Evolutionary conservation across 768 basidiomycete genomes (phyloP), one percentile per base, ranked within the genome.

Genomic region (Pleurotus tuber-regium): DNA sequence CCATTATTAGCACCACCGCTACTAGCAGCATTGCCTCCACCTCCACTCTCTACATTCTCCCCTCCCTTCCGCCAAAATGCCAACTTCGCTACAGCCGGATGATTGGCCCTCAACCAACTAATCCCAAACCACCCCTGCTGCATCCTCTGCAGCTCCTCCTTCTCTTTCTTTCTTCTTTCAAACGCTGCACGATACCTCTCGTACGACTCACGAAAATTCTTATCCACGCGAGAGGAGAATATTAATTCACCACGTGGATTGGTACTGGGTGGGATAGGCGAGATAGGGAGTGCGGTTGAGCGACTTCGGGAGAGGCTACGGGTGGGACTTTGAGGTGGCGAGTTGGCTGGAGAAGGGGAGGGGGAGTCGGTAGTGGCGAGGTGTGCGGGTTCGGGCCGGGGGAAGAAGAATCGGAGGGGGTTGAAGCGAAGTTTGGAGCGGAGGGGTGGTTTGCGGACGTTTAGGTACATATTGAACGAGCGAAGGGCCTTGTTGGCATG

Each of bases 161-260:
- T 77, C 60, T 87, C 87, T 55, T 84, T 84, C 21, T 92, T 70
- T 57, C 79, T 75, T 44, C 85, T 72, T 70, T 98, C 96, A 67
- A 97, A 98, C 25, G 84, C 85, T 7, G 83, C 74, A 18, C 96
- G 82, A 68, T 98, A 93, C 12, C 92, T 81, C 66, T 98, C 95
- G 69, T 99, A 99, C 0, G 87, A 79, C 50, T 98, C 97, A 19
- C 89, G 76, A 66, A 98, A 98, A 16, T 67, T 61, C 46, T 79
- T 78, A 54, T 91, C 87, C 16, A 99, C 87, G 40, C 90, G 84
- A 9, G 87, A 90, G 2, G 90, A 93, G 70, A 99, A 97, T 50
- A 98, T 97, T 53, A 99, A 83, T 63, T 99, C 97, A 43, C 97
- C 96, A 11, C 95, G 86, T 2, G 96, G 94, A 66, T 93, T 97